Percentiles rank a stretch among this genome's conserved stretches.
phyloP scores from a whole-genome alignment of 495 filamentous ascomycete genomes.

The Xylaria nigripes region DNA sequence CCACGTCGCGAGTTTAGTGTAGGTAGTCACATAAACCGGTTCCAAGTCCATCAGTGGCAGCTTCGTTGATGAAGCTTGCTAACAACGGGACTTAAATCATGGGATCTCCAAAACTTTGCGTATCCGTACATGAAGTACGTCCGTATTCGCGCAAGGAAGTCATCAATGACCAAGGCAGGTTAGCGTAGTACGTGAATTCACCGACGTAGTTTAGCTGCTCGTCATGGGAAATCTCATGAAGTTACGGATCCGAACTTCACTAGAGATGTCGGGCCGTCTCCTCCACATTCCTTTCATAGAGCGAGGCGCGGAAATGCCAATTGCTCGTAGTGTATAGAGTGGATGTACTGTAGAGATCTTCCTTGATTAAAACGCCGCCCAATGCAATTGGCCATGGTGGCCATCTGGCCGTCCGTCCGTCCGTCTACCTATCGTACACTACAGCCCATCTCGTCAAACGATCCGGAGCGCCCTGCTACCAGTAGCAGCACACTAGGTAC shows the following conservation, averaged over 20 bases:
- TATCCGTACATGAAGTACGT: background rate
- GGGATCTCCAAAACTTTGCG: too few species aligned
- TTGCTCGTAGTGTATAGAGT: too few species aligned
- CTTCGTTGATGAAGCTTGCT: background rate
- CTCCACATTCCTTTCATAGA: too few species aligned
- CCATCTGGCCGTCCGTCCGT: slow-evolving; percentile 13
- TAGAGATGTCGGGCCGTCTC: too few species aligned
- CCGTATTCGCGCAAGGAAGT: too few species aligned
- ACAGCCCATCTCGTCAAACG: background rate
- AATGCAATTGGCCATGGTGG: slow-evolving; percentile 11
- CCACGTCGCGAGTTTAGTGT: background rate
- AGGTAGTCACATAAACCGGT: background rate
- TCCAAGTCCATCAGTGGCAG: background rate
- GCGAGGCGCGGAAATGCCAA: too few species aligned
- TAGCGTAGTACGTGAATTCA: too few species aligned
- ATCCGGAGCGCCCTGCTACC: background rate
- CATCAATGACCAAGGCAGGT: too few species aligned
- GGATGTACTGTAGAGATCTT: slow-evolving; percentile 6
- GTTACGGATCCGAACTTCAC: too few species aligned
- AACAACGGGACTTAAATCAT: too few species aligned
- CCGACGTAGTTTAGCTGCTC: too few species aligned
- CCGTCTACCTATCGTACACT: slow-evolving; percentile 12
- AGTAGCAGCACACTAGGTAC: slow-evolving; percentile 4
- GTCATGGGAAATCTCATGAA: too few species aligned
- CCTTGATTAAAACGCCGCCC: slow-evolving; percentile 9